A percentile compares a stretch with the other conserved stretches of the same genome.
Evolutionary conservation across 2,329 filamentous ascomycete genomes (phyloP).

Genomic region (Chaetothyriales sp.): DNA sequence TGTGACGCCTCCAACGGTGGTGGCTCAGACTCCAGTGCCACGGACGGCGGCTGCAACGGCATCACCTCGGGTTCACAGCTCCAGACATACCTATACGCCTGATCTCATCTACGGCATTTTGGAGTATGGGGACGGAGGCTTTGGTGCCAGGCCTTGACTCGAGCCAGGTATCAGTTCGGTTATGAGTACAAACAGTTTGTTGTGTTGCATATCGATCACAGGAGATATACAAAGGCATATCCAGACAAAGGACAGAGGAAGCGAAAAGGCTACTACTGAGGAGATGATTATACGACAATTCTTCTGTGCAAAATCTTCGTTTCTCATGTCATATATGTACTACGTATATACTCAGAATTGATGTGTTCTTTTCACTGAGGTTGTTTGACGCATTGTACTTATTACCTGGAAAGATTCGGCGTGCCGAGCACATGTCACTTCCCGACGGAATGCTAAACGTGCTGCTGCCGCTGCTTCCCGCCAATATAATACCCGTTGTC

Average conservation of each 20-base stretch:
- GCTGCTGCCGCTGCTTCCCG: no score
- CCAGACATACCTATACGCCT: neutral
- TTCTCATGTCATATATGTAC: neutral
- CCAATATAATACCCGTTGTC: no score
- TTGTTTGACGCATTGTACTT: neutral
- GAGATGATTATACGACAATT: neutral
- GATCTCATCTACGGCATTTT: neutral
- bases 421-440: neutral
- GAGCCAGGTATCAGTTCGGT: neutral
- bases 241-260: neutral
- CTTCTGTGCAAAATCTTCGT: neutral
- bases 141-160: neutral
- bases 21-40: neutral
- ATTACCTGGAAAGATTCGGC: no score
- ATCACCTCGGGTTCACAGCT: neutral
- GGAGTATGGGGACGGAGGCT: neutral
- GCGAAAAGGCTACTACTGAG: neutral
- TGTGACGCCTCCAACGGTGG: constrained; percentile 7
- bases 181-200: neutral
- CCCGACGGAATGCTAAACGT: neutral
- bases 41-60: constrained; percentile 1
- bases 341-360: neutral
- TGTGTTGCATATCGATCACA: neutral
- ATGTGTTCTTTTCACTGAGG: no score
- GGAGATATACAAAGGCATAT: neutral